Percentiles rank a stretch among this genome's conserved stretches.
Conservation (phyloP, 2,329 filamentous ascomycete genomes). For the Microsporum audouinii region DNA sequence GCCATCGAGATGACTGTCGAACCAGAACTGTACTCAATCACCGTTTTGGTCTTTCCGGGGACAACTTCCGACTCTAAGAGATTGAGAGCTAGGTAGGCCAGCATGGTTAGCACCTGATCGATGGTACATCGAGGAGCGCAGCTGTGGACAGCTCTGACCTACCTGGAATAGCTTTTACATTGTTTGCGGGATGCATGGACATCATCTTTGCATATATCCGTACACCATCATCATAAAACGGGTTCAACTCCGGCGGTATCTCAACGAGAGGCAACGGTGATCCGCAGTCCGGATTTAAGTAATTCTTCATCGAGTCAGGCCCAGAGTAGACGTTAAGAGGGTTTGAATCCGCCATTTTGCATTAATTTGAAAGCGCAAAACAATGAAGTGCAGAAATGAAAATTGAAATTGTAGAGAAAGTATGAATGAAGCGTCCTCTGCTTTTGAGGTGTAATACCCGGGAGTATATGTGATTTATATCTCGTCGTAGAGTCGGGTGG, state of each 20-base stretch:
- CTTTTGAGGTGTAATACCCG: not conserved
- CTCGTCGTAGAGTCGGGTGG: not conserved
- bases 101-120: not conserved
- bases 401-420: not conserved
- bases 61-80: conserved; percentile 15
- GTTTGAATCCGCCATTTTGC: conserved; percentile 14
- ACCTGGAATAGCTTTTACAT: conserved; percentile 51
- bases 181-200: conserved; percentile 53
- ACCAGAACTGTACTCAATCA: conserved; percentile 52
- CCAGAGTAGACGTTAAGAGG: conserved; percentile 47
- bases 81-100: not conserved
- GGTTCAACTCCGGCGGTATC: conserved; percentile 47
- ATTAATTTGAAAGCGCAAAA: not conserved
- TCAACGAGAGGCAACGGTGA: conserved; percentile 53
- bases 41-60: conserved; percentile 33
- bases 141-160: not conserved
- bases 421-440: not conserved
- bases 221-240: conserved; percentile 46
- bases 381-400: not conserved
- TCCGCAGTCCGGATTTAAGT: conserved; percentile 48
- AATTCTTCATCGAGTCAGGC: conserved; percentile 45
- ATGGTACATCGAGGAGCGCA: not conserved
- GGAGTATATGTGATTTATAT: not conserved
- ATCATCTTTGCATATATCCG: conserved; percentile 57
- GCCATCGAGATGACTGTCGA: conserved; percentile 53